Base-by-base conservation (phyloP, 805 yeast species). In the Jamesozyma gamospora region DNA sequence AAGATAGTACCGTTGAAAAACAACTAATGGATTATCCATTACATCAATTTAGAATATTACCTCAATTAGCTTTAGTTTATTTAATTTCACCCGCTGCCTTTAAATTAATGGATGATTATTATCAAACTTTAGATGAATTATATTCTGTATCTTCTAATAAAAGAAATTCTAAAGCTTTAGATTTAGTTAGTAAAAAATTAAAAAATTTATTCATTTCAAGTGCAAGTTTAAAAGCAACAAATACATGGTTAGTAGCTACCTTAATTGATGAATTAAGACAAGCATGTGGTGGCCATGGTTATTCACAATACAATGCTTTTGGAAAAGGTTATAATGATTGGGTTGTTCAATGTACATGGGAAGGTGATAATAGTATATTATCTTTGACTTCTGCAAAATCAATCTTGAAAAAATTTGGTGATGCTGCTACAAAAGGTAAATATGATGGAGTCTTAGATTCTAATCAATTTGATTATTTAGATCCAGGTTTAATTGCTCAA, bases 271-370 rank as follows among this genome's bases (percentile, higher is more conserved):
- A 87, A 65, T 75, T 87, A 48, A 75, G 96, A 65, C 96, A 88
- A 64, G 72, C 94, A 2, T 87, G 95, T 63, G 96, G 96, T 60
- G 96, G 96, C 26, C 95, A 84, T 63, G 96, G 96, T 31, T 88
- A 88, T 65, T 85, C 94, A 18, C 77, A 87, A n/a, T 88, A 88
- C 63, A 77, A 85, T 48, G 95, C 88, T 2, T 83, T 88, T 58
- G 95, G 94, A 31, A 84, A 81, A 58, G 87, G 87, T 11, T 85
- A 77, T 67, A 73, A 74, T 46, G 96, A 88, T 61, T 90, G 94
- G 85, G 95, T 83, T n/a, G 96, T 88, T 31, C 96, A 88, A 66
- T 87, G 95, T 64, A 88, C 96, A 15, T 88, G 96, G 96, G 96
- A 88, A 67, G 96, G 96, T 62, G 96, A 88, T 63, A 88, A 88